These are phyloP conservation scores for Trametes cubensis DNA, from an alignment of 768 basidiomycete genomes.

Conservation along the genomic window DNA sequence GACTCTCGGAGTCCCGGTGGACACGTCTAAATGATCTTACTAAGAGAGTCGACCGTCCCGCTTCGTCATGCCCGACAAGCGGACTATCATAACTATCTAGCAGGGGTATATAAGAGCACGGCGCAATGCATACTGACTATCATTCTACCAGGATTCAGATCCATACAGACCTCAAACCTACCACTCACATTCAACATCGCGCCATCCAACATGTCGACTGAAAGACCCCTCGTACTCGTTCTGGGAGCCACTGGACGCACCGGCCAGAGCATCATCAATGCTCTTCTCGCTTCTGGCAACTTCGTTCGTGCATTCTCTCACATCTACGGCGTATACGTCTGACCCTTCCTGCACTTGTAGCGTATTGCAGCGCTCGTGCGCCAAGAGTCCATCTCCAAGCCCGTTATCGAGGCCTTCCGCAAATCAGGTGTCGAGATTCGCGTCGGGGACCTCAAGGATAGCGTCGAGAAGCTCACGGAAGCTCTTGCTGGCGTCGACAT, in stretches of 20 bases:
- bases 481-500: slow-evolving; percentile 24
- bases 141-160: no score
- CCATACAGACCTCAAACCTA: no score
- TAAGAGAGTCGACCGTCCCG: no score
- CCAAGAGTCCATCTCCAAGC: slow-evolving; percentile 24
- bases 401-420: slow-evolving; percentile 14
- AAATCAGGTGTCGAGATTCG: slow-evolving; percentile 27
- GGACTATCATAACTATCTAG: no score
- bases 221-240: slow-evolving; percentile 26
- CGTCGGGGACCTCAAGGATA: slow-evolving; percentile 17
- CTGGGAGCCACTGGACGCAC: slow-evolving; percentile 30
- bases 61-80: no score
- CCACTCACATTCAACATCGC: no score
- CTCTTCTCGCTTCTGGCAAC: slow-evolving; percentile 17
- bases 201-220: neutral
- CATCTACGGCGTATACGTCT: no score
- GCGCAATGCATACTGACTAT: no score
- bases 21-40: no score
- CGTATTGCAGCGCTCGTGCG: slow-evolving; percentile 13
- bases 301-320: slow-evolving; percentile 25
- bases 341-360: no score
- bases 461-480: slow-evolving; percentile 22
- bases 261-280: slow-evolving; percentile 23
- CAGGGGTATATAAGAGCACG: no score
- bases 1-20: no score